Evolutionary conservation across 2,329 filamentous ascomycete genomes (phyloP), one percentile per base, ranked within the genome.

Genomic region (Aspergillus sp.): DNA sequence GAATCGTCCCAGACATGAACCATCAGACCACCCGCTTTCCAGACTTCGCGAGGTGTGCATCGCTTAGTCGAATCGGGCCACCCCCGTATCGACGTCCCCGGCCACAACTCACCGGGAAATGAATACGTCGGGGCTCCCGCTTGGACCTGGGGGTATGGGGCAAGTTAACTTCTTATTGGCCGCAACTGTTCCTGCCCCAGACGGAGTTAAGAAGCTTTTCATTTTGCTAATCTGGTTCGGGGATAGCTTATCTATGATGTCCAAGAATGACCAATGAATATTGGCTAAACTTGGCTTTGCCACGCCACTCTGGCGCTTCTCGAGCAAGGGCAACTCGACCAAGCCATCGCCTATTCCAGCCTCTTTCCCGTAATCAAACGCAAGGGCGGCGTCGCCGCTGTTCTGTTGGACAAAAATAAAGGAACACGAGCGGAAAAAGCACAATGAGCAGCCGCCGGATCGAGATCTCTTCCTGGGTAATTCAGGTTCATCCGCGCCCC

Each of bases 241-340:
- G 45, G 37, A 23, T 50, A 55, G 44, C 23, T 48, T 39, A 43
- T 9, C 31, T 23, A 51, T 50, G 47, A 39, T 35, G 33, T 47
- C 53, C 57, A 55, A 57, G 50, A 49, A 41, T 17, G 51, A 47
- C 56, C 49, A 55, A 61, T 54, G 35, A 44, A 49, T 55, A 51
- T 60, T 57, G 51, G 49, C 24, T 55, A 37, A 19, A 40, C 52
- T 59, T 59, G 47, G 33, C 41, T n/a, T 37, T 37, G 35, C 12
- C 35, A 37, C 37, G 17, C 49, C 44, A 46, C 27, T 31, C 8
- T 31, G 27, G 31, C 19, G 37, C 57, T 21, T 6, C 40, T 53
- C 35, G 45, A 24, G 31, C 35, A 37, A 37, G 14, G 4, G 12
- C 14, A 37, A 48, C 21, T 41, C 3, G 45, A 27, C 19, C 52